These are phyloP conservation scores for Citrullus mucosospermus DNA, from an alignment of 306 rosid species.

Conservation along the genomic window DNA sequence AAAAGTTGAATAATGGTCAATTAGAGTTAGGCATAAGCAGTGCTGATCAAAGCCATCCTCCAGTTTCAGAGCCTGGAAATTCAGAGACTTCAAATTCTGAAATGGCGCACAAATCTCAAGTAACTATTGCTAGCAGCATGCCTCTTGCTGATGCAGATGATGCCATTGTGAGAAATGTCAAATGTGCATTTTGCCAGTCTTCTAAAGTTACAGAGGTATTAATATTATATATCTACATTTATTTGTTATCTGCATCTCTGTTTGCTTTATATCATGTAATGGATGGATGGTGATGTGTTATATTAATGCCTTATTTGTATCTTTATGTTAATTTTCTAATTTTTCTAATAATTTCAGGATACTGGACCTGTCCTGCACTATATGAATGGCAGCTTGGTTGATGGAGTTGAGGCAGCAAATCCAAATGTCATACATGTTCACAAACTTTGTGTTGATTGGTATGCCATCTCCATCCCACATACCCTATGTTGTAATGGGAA, in stretches of 20 bases:
- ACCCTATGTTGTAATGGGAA: not conserved
- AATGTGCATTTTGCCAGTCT: conserved; percentile 85
- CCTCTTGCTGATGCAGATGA: conserved; percentile 11
- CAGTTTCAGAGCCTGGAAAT: conserved; percentile 13
- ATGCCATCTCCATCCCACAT: conserved; percentile 6
- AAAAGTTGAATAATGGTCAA: conserved; percentile 21
- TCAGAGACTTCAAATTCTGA: conserved; percentile 14
- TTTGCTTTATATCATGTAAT: not conserved
- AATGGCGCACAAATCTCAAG: conserved; percentile 9
- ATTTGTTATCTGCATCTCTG: not conserved
- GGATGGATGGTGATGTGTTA: not conserved
- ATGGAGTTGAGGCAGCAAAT: conserved; percentile 39
- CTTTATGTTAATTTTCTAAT: not conserved
- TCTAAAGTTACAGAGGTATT: conserved; percentile 52
- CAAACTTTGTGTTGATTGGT: conserved; percentile 69
- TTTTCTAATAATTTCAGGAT: conserved; percentile 27
- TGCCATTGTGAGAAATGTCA: conserved; percentile 10
- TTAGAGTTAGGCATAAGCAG: not conserved
- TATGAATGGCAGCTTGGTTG: conserved; percentile 39
- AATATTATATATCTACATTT: conserved; percentile 17
- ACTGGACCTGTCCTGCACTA: conserved; percentile 75
- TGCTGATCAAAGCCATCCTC: conserved; percentile 11
- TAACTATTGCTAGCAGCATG: conserved; percentile 8
- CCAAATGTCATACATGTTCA: conserved; percentile 70
- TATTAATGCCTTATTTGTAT: not conserved